These are phyloP conservation scores for Gossypium davidsonii DNA, from an alignment of 441 rosid species.

Conservation along the genomic window DNA sequence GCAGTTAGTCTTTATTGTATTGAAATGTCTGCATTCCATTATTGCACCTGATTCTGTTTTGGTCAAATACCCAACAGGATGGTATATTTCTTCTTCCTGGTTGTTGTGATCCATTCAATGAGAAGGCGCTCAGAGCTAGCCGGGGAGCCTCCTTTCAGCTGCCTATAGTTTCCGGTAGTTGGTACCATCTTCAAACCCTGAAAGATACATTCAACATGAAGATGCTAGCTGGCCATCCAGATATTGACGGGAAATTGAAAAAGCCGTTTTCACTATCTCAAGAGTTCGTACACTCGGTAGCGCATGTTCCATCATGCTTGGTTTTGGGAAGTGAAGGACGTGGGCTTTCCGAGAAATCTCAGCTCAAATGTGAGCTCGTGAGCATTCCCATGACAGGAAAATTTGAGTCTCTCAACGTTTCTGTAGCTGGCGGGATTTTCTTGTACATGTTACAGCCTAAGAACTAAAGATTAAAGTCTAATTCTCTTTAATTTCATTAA, in stretches of 20 bases:
- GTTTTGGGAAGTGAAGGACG: constrained; percentile 84
- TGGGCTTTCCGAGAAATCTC: constrained; percentile 61
- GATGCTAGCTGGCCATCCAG: constrained; percentile 80
- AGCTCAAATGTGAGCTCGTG: constrained; percentile 55
- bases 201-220: constrained; percentile 51
- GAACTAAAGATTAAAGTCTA: constrained; percentile 13
- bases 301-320: constrained; percentile 49
- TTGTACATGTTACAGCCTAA: constrained; percentile 55
- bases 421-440: constrained; percentile 90
- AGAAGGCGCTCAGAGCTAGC: constrained; percentile 84
- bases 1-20: background rate
- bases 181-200: constrained; percentile 60
- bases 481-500: background rate
- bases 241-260: constrained; percentile 28
- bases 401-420: constrained; percentile 83
- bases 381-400: constrained; percentile 75
- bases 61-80: constrained; percentile 33
- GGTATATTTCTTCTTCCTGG: constrained; percentile 91
- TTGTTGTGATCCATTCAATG: constrained; percentile 88
- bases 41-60: background rate
- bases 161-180: constrained; percentile 65
- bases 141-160: constrained; percentile 85
- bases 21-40: background rate
- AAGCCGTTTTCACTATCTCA: constrained; percentile 38
- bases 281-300: constrained; percentile 43